Evolutionary conservation across 768 basidiomycete species (phyloP).

Genomic region (Pholiota molesta): DNA sequence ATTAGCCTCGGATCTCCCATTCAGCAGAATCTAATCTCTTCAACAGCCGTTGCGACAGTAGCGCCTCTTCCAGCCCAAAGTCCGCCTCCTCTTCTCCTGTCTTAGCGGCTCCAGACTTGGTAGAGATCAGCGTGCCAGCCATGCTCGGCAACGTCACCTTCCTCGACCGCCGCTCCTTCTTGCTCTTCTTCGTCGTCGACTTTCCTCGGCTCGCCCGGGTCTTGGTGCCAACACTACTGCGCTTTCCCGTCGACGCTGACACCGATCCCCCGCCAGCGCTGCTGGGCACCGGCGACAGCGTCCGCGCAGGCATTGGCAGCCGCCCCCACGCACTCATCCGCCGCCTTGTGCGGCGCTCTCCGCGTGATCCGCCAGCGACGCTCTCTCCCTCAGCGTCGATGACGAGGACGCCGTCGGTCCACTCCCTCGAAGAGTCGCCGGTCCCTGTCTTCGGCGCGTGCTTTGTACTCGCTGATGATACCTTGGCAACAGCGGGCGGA

Average conservation of each 20-base stretch:
- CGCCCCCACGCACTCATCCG: conserved; percentile 32
- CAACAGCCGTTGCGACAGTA: conserved; percentile 36
- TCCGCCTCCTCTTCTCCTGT: conserved; percentile 24
- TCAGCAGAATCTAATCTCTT: conserved; percentile 29
- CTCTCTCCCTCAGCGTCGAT: conserved; percentile 13
- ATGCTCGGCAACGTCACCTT: conserved; percentile 16
- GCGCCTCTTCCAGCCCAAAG: conserved; percentile 35
- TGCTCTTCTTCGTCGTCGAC: conserved; percentile 5
- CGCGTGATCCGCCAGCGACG: conserved; percentile 1
- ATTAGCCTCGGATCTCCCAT: conserved; percentile 21
- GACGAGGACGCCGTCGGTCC: conserved; percentile 1
- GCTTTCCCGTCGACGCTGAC: neutral
- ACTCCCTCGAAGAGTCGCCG: neutral
- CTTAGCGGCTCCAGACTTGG: neutral
- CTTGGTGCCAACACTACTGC: conserved; percentile 9
- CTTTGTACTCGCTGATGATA: conserved; percentile 5
- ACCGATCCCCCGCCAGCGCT: conserved; percentile 4
- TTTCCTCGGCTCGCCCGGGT: conserved; percentile 10
- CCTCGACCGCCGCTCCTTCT: conserved; percentile 19
- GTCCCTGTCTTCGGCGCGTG: neutral
- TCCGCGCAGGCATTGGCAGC: conserved; percentile 22
- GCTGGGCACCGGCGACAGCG: conserved; percentile 14
- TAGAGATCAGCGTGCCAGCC: neutral
- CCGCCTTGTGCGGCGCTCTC: conserved; percentile 9
- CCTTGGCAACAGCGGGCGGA: conserved; percentile 18